Percentiles rank a stretch among this genome's conserved stretches.
phyloP scores from a whole-genome alignment of 805 yeast genomes.

The Kodamaea neixiangensis region DNA sequence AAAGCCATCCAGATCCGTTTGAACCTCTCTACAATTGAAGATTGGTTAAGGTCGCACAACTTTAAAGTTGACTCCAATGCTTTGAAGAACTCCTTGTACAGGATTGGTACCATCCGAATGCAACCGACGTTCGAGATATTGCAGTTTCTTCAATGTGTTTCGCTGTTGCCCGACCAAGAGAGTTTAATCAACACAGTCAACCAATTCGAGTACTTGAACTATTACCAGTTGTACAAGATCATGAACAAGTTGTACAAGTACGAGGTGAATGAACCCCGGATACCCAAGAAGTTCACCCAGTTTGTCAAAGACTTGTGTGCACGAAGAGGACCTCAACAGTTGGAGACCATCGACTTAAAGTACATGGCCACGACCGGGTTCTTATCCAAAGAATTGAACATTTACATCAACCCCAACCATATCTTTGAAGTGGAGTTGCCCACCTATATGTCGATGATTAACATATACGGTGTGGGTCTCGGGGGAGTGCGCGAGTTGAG shows the following conservation, averaged over 20 bases:
- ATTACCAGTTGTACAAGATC: constrained; percentile 67
- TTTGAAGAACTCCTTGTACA: constrained; percentile 59
- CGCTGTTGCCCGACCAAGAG: constrained; percentile 68
- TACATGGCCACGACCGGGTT: constrained; percentile 44
- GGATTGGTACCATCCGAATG: constrained; percentile 66
- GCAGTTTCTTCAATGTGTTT: constrained; percentile 89
- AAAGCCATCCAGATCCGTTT: constrained; percentile 88
- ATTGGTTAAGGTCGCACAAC: constrained; percentile 83
- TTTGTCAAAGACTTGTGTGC: constrained; percentile 31
- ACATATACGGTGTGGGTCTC: constrained; percentile 74
- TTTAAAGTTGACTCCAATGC: constrained; percentile 30
- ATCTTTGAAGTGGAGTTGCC: constrained; percentile 68
- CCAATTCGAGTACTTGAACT: constrained; percentile 59
- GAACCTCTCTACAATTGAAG: constrained; percentile 83
- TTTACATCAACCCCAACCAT: constrained; percentile 53
- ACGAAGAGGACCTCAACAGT: constrained; percentile 42
- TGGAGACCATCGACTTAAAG: constrained; percentile 27
- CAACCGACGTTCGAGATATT: constrained; percentile 75
- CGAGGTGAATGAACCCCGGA: constrained; percentile 76
- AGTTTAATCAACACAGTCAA: constrained; percentile 54
- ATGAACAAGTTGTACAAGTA: constrained; percentile 72
- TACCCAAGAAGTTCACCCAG: constrained; percentile 44
- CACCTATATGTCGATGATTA: constrained; percentile 67
- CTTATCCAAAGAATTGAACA: constrained; percentile 40
- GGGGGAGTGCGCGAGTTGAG: constrained; percentile 59